phyloP scores from a whole-genome alignment of 129 eudicot genomes.

The Pulicaria dysenterica region DNA sequence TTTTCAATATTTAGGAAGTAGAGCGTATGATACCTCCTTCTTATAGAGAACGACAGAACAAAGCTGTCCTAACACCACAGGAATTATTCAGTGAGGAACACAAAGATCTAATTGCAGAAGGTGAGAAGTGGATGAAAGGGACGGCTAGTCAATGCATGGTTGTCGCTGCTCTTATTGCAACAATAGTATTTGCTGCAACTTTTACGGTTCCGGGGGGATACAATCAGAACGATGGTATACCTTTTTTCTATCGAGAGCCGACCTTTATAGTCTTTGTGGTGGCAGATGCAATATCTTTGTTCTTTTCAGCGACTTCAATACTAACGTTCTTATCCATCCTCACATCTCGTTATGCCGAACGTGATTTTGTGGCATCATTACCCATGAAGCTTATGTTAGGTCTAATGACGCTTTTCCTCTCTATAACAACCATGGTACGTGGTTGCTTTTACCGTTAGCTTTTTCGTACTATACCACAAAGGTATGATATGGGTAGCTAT shows the following conservation, averaged over 20 bases:
- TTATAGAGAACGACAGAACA: neutral
- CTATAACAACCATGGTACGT: neutral
- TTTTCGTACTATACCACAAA: slow-evolving; percentile 2
- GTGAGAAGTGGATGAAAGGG: neutral
- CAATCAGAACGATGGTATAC: neutral
- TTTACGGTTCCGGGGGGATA: neutral
- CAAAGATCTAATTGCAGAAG: neutral
- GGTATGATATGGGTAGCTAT: neutral
- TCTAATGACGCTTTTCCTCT: neutral
- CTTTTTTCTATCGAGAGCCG: neutral
- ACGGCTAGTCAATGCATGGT: neutral
- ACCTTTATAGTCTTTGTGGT: neutral
- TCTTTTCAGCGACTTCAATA: neutral
- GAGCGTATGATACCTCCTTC: slow-evolving; percentile 2
- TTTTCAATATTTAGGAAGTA: neutral
- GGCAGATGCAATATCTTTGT: neutral
- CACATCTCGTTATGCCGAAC: neutral
- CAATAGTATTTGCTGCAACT: neutral
- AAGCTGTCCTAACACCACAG: neutral
- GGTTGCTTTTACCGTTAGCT: neutral
- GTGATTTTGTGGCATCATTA: neutral
- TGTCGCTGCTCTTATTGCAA: neutral
- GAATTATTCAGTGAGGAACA: neutral
- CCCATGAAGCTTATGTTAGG: neutral
- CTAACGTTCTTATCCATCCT: neutral